Conservation (phyloP, 805 yeast species). For the Zygosaccharomyces kombuchaensis region DNA sequence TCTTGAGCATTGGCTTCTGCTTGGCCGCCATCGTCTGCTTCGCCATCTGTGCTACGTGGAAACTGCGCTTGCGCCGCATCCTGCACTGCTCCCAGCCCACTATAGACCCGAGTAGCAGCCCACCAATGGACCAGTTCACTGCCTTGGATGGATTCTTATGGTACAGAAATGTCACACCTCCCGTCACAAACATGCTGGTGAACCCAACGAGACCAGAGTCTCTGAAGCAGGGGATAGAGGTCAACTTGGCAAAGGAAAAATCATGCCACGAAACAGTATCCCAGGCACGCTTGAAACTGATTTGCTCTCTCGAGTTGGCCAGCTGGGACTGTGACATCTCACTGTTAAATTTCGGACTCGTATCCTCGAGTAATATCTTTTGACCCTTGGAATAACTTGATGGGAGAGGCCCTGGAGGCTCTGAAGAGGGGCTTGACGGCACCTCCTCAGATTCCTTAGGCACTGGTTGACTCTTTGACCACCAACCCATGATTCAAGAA, state of each 20-base stretch:
- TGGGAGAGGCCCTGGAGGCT: constrained; percentile 8
- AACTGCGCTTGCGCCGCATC: constrained; percentile 58
- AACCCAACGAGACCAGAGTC: constrained; percentile 76
- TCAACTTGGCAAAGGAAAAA: constrained; percentile 47
- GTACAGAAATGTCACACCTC: constrained; percentile 60
- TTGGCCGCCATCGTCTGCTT: constrained; percentile 43
- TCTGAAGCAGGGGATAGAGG: constrained; percentile 70
- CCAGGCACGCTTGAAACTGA: constrained; percentile 40
- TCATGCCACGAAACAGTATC: constrained; percentile 44
- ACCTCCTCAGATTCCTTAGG: constrained; percentile 1
- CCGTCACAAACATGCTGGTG: constrained; percentile 65
- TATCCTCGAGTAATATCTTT: constrained; percentile 38
- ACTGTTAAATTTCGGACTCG: constrained; percentile 38
- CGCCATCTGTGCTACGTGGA: constrained; percentile 65
- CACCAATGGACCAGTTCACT: constrained; percentile 79
- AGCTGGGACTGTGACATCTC: constrained; percentile 23
- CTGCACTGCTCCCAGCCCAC: constrained; percentile 95
- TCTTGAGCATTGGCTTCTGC: constrained; percentile 36
- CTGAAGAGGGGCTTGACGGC: constrained; percentile 1
- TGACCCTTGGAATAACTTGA: constrained; percentile 34
- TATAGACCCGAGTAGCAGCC: constrained; percentile 70
- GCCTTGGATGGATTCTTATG: constrained; percentile 61
- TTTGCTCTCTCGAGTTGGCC: constrained; percentile 26
- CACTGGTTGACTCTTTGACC: constrained; percentile 11
- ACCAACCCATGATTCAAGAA: constrained; percentile 20